Evolutionary conservation across 768 basidiomycete genomes (phyloP).

Genomic region (Auriscalpium orientale): DNA sequence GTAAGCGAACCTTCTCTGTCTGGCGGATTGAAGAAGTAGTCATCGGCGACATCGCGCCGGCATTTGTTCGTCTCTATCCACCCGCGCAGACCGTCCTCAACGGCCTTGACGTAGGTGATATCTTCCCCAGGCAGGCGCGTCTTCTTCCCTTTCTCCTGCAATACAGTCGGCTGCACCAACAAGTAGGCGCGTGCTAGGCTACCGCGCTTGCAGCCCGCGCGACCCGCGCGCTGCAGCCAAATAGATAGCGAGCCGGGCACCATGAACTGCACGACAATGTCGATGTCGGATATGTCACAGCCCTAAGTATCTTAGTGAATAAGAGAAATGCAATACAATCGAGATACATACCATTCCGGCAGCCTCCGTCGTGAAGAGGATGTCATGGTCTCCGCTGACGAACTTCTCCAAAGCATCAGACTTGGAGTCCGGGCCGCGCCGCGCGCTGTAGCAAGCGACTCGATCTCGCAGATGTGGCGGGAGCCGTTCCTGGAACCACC

Average conservation of each 20-base stretch:
- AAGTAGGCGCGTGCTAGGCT: not conserved
- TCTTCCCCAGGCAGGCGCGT: constrained; percentile 7
- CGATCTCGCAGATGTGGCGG: not conserved
- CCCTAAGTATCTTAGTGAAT: not conserved
- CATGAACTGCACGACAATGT: not conserved
- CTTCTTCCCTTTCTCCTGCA: not conserved
- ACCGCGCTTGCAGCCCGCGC: constrained; percentile 16
- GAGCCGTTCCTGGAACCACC: not conserved
- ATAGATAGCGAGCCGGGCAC: not conserved
- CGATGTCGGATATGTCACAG: not conserved
- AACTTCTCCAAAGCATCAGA: not conserved
- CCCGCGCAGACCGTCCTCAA: constrained; percentile 22
- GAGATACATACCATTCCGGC: not conserved
- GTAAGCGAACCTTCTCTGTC: not conserved
- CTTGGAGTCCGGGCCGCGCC: not conserved
- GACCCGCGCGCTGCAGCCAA: constrained; percentile 14
- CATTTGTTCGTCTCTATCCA: constrained; percentile 24
- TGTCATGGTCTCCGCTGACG: not conserved
- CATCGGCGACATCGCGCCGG: constrained; percentile 22
- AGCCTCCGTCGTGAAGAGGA: not conserved
- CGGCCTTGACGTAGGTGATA: constrained; percentile 22
- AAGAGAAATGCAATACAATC: not conserved
- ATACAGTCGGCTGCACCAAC: not conserved
- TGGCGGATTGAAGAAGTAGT: constrained; percentile 27
- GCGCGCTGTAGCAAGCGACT: not conserved